Base-by-base conservation (phyloP, 371 early-diverging fungal genomes). In the Polyrhizophydium stewartii region DNA sequence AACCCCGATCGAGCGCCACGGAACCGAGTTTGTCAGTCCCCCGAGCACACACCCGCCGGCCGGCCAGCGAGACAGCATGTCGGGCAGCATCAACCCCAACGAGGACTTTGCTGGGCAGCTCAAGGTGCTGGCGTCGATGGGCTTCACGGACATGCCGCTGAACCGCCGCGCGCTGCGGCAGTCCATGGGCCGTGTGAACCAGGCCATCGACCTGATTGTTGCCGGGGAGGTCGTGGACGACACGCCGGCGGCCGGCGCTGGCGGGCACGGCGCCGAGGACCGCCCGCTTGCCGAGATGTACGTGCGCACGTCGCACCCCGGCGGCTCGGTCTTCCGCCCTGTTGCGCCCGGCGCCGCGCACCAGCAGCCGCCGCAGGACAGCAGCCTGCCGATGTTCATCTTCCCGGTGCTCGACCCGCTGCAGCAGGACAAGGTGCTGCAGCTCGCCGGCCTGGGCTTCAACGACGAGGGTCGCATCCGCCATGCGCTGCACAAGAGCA, bases 371-470 rank as follows among this genome's bases (percentile, higher is more conserved):
- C 35, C 35, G 7, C 7, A 3, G 3, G 35, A 3, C 7, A 7
- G 13, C 35, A 35, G 7, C 3, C 7, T 3, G 7, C 35, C 35
- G 35, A 3, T 35, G 25, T 47, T 7, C 53, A 53, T 55, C 22
- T 70, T 60, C 61, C 47, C 55, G 17, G 56, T 49, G 7, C 55
- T 70, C n/a, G 38, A 55, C 12, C 58, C 37, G 1, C 46, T 47
- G 16, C 37, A 62, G 46, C 61, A 62, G 45, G 58, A 58, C 27
- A 35, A 25, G 28, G 60, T 70, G 21, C 47, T 66, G 25, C 55
- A 60, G 49, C 61, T 66, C 0, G 67, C 60, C 25, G 55, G 33
- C 31, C 59, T 70, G 61, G 70, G 70, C 24, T 70, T 70, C 41
- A 41, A 21, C 30, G 52, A 66, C 33, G 66, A 66, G 40, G 70